Conservation (phyloP, 176 grass and related monocot genomes). For the Tillandsia leiboldiana region DNA sequence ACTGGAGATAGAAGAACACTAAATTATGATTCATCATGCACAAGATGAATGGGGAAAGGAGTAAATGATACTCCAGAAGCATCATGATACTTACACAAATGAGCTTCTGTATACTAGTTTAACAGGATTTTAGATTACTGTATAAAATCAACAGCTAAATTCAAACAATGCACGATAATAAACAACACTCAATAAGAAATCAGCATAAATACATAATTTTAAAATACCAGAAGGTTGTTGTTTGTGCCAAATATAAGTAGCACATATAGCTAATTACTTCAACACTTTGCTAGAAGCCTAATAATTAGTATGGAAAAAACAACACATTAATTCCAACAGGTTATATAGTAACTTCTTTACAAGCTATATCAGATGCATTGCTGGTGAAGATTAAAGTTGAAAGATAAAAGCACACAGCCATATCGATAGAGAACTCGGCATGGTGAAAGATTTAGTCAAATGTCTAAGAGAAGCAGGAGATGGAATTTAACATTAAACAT, state of each 20-base stretch:
- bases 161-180: background rate
- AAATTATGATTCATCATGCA: conserved; percentile 3
- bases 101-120: background rate
- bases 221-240: background rate
- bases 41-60: conserved; percentile 20
- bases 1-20: conserved; percentile 26
- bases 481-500: conserved; percentile 8
- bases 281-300: background rate
- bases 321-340: no score
- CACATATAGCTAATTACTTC: background rate
- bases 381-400: no score
- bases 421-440: background rate
- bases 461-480: background rate
- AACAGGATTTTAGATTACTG: no score
- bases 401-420: background rate
- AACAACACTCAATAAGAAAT: background rate
- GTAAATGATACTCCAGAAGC: conserved; percentile 4
- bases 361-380: background rate
- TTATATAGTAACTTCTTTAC: no score
- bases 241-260: background rate
- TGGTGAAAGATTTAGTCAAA: background rate
- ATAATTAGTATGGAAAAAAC: background rate
- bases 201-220: background rate
- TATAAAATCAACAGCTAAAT: no score
- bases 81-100: background rate